Base-by-base conservation (phyloP, 768 basidiomycete species). In the Kwoniella sp. region DNA sequence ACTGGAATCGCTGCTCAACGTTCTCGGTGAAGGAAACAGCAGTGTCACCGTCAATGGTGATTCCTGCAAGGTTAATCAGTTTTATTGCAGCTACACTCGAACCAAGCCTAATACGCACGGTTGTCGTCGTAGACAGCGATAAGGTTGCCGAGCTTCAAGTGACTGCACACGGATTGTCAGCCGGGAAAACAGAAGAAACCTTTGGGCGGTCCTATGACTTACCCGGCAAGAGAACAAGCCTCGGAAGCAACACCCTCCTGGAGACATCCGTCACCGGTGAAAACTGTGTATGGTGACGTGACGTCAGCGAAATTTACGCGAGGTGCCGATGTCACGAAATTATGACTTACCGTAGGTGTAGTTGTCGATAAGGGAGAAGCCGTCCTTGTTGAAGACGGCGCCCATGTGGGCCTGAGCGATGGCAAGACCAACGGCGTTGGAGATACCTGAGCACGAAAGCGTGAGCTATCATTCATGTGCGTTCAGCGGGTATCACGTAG, bases 191-290 rank as follows among this genome's bases (percentile, higher is more conserved):
- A 33, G 13, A 46, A 3, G 2, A n/a, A n/a, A n/a, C n/a, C n/a
- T n/a, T n/a, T n/a, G n/a, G n/a, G n/a, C n/a, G n/a, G n/a, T n/a
- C n/a, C n/a, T n/a, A n/a, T n/a, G 17, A 70, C 77, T 37, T 36
- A 78, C 78, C 93, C 94, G 65, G 92, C 93, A 68, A 96, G 85
- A 73, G 90, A 91, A 64, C 90, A 89, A 44, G 94, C 92, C 80
- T 97, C 94, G 67, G 86, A 85, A n/a, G 92, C 85, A 69, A 97
- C 88, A 84, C 94, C 94, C 81, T 97, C 94, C 90, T 94, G 93
- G 58, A 97, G 84, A 82, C 94, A 97, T 50, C 94, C 94, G 81
- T 97, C 94, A 73, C 94, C 94, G 64, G 86, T 85, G 83, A 96
- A 95, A 55, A 47, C 62, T 64, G 44, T 33, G 6, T 10, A n/a